These are phyloP conservation scores for Globisporangium lucens DNA, from an alignment of 352 stramenopile species.

Conservation along the genomic window DNA sequence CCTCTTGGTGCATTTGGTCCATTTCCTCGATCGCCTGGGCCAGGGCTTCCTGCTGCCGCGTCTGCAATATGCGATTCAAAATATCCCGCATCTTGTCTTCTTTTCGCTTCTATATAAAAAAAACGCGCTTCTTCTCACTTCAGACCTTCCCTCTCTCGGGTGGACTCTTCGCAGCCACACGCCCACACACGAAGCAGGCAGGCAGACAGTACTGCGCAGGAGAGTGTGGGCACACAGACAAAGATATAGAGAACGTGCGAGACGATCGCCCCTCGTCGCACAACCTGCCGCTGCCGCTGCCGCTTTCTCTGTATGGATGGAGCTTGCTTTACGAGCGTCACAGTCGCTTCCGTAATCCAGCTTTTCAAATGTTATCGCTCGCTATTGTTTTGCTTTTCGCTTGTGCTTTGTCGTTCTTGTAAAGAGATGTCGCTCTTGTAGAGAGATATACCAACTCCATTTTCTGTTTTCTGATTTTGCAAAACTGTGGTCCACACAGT, in stretches of 20 bases:
- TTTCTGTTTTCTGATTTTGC: not conserved
- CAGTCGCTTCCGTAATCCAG: not conserved
- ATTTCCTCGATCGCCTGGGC: not conserved
- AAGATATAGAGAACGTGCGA: not conserved
- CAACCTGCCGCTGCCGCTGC: not conserved
- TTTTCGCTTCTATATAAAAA: constrained; percentile 5
- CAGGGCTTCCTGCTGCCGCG: not conserved
- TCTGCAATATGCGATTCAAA: constrained; percentile 5
- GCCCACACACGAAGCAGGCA: not conserved
- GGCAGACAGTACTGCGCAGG: not conserved
- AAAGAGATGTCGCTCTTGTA: not conserved
- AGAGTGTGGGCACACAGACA: not conserved
- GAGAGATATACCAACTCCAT: not conserved
- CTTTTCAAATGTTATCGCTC: not conserved
- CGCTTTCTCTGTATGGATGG: not conserved
- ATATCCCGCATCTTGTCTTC: constrained; percentile 10
- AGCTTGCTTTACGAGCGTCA: not conserved
- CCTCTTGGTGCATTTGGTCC: not conserved
- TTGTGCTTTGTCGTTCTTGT: not conserved
- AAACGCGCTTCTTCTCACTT: not conserved
- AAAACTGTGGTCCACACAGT: not conserved
- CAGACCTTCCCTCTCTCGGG: not conserved
- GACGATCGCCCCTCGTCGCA: not conserved
- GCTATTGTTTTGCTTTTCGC: not conserved
- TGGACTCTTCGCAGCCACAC: not conserved